phyloP scores from a whole-genome alignment of 2,329 filamentous ascomycete species.

The Aspergillus carbonarius region DNA sequence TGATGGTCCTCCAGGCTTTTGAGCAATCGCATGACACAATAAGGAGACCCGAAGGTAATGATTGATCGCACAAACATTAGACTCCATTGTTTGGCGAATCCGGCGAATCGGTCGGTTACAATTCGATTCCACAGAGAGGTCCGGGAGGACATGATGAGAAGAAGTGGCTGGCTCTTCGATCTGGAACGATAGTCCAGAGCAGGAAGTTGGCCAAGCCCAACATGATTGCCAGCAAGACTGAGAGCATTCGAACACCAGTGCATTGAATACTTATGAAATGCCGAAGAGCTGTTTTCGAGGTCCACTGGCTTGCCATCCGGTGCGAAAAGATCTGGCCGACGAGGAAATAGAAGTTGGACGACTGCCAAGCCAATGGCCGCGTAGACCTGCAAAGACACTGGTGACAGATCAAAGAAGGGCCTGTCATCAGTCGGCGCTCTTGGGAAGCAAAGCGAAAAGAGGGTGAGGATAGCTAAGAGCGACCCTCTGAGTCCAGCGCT shows the following conservation, averaged over 20 bases:
- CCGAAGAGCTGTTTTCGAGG: background rate
- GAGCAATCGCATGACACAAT: background rate
- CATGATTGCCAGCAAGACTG: background rate
- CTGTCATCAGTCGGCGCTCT: background rate
- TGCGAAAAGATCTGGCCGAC: background rate
- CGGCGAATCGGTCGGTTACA: background rate
- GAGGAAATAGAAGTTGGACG: background rate
- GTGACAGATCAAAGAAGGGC: background rate
- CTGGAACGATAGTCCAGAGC: background rate
- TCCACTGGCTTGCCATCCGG: background rate
- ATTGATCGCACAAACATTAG: background rate
- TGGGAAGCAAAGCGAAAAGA: background rate
- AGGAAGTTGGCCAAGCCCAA: background rate
- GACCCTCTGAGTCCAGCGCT: background rate
- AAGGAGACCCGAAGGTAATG: background rate
- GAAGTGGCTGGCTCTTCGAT: background rate
- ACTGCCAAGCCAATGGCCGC: background rate
- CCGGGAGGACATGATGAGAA: background rate
- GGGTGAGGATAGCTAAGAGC: background rate
- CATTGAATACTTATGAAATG: background rate
- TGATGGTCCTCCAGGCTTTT: background rate
- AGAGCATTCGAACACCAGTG: background rate
- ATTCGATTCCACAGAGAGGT: background rate
- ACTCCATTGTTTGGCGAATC: background rate
- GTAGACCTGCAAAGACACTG: background rate